Evolutionary conservation across 2,329 filamentous ascomycete species (phyloP).

Genomic region (Talaromyces verruculosus): DNA sequence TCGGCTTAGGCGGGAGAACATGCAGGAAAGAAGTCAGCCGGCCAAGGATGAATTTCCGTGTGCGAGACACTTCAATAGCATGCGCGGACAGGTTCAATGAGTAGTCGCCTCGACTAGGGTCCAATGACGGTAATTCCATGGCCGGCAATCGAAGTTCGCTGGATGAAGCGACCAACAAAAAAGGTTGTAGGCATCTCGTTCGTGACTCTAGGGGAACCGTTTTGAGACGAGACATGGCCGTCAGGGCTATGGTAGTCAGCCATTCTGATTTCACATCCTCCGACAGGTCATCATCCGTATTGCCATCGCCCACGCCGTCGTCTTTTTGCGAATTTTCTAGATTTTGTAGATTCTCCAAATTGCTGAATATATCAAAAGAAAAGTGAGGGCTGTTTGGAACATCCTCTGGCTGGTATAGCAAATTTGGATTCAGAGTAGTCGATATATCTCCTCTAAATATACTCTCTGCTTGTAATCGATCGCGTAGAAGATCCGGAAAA

Average conservation of each 20-base stretch:
- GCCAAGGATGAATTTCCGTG: constrained; percentile 51
- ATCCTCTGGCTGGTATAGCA: constrained; percentile 5
- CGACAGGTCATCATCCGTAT: constrained; percentile 5
- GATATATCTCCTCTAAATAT: background rate
- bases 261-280: constrained; percentile 36
- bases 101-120: constrained; percentile 25
- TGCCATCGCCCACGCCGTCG: constrained; percentile 25
- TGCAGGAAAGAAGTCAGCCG: constrained; percentile 49
- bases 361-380: background rate
- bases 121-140: constrained; percentile 23
- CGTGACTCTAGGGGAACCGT: constrained; percentile 54
- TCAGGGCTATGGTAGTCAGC: constrained; percentile 54
- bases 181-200: constrained; percentile 55
- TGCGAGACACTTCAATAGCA: constrained; percentile 50
- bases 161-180: constrained; percentile 52
- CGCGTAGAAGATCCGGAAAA: constrained; percentile 53
- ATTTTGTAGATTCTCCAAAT: background rate
- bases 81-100: constrained; percentile 36
- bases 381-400: background rate
- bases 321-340: constrained; percentile 18
- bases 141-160: constrained; percentile 53
- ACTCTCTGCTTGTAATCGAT: constrained; percentile 36
- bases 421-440: background rate
- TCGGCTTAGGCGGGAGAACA: constrained; percentile 54
- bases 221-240: constrained; percentile 52